Base-by-base conservation (phyloP, 2,329 filamentous ascomycete species). In the Penicillium sp. region DNA sequence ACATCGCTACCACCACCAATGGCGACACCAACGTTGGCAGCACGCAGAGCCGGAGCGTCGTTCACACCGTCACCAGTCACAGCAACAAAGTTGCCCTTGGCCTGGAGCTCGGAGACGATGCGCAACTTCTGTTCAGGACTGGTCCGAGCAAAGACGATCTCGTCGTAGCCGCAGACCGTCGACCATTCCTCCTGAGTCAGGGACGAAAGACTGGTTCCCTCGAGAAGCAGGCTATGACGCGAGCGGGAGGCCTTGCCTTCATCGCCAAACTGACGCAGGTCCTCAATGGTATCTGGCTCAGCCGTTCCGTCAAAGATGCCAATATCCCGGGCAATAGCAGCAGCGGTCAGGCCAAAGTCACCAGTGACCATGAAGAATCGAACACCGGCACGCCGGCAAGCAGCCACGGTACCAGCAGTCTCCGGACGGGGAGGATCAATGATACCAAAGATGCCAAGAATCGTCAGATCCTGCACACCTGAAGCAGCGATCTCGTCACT, bases 171-270 rank as follows among this genome's bases (percentile, higher is more conserved):
- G 63, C 81, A 84, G 1, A 93, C 79, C 13, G 81, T 79, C 59
- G 87, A 82, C 90, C 91, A 93, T 71, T 93, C 88, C 51, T 83
- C 72, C 5, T 88, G 84, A 56, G 84, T 88, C 13, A 93, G 80
- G 0, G 81, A 81, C 26, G 89, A 84, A 30, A 93, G 80, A 57
- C 92, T 87, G 0, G 85, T 80, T 0, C 89, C 89, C 48, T 84
- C 87, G 13, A 92, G 78, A 14, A 91, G 84, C 49, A 91, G 84
- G 7, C 87, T 84, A 8, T 78, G 75, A 8, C 77, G 75, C 2
- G 72, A 69, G 0, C 61, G 68, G 0, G 68, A 48, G 6, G 68
- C 52, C 37, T 61, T 71, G 68, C 57, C 53, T 59, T 69, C 58
- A 62, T 55, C 38, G 3, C 52, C 52, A 28, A 67, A 66, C 14